Percentiles rank a stretch among this genome's conserved stretches.
Evolutionary conservation across 1,284 basidiomycete genomes (phyloP).

Genomic region (Cryptococcus wingfieldii): DNA sequence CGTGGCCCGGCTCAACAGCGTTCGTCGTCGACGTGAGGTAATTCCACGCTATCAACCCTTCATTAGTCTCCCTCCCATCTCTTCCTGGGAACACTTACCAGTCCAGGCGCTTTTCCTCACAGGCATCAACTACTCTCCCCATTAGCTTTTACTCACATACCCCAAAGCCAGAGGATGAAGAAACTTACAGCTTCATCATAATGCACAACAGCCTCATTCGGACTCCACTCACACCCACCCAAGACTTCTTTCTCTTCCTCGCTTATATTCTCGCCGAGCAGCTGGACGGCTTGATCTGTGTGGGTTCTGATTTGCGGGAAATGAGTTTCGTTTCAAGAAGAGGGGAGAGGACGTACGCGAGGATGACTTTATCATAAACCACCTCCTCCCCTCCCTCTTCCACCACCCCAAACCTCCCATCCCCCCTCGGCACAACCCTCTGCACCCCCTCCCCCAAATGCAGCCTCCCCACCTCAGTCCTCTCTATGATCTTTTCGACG

Average conservation of each 20-base stretch:
- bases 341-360: constrained; percentile 35
- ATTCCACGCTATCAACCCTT: constrained; percentile 55
- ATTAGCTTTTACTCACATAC: background rate
- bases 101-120: constrained; percentile 60
- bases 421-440: constrained; percentile 19
- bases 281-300: constrained; percentile 61
- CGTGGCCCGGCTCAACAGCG: constrained; percentile 42
- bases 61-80: background rate
- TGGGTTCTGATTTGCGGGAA: constrained; percentile 49
- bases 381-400: constrained; percentile 28
- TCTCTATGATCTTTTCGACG: constrained; percentile 64
- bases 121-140: constrained; percentile 60
- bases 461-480: no score
- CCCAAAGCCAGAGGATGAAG: background rate
- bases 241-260: constrained; percentile 58
- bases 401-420: constrained; percentile 20
- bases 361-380: constrained; percentile 67
- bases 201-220: constrained; percentile 66
- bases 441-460: constrained; percentile 59
- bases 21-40: constrained; percentile 59
- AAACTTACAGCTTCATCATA: constrained; percentile 55
- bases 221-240: constrained; percentile 62
- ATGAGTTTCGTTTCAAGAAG: background rate
- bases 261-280: constrained; percentile 58
- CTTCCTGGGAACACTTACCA: constrained; percentile 37